phyloP scores from a whole-genome alignment of 352 stramenopile species.

The Phytophthora lateralis region DNA sequence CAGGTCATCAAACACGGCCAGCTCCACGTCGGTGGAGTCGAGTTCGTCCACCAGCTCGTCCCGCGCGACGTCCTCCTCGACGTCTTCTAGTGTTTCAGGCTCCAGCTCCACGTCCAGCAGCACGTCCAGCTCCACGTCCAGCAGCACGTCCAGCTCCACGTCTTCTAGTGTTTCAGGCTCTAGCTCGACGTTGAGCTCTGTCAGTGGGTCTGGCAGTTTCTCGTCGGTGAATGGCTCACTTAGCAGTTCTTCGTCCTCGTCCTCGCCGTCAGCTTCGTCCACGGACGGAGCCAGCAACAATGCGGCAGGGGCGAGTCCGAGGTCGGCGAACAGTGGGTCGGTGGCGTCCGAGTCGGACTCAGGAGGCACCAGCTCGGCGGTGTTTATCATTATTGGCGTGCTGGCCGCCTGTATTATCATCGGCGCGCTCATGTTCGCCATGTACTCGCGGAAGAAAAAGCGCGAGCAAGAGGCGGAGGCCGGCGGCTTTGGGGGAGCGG shows the following conservation, averaged over 20 bases:
- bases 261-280: conserved; percentile 11
- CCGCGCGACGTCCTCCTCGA: neutral
- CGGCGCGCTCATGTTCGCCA: conserved; percentile 68
- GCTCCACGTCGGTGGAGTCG: neutral
- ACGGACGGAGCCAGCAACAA: conserved; percentile 17
- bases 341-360: conserved; percentile 36
- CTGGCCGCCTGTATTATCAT: conserved; percentile 69
- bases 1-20: neutral
- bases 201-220: conserved; percentile 13
- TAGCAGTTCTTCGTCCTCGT: conserved; percentile 24
- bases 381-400: conserved; percentile 74
- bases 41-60: conserved; percentile 8
- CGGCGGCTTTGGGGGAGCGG: conserved; percentile 50
- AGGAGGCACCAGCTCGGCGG: conserved; percentile 47
- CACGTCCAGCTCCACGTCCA: conserved; percentile 14
- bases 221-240: conserved; percentile 29
- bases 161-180: neutral
- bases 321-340: conserved; percentile 25
- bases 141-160: conserved; percentile 8
- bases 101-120: conserved; percentile 1
- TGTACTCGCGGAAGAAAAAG: conserved; percentile 78
- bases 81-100: conserved; percentile 1
- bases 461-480: conserved; percentile 58
- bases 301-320: conserved; percentile 16
- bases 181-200: conserved; percentile 9